Conservation (phyloP, 768 basidiomycete species). For the Boletales sp. region DNA sequence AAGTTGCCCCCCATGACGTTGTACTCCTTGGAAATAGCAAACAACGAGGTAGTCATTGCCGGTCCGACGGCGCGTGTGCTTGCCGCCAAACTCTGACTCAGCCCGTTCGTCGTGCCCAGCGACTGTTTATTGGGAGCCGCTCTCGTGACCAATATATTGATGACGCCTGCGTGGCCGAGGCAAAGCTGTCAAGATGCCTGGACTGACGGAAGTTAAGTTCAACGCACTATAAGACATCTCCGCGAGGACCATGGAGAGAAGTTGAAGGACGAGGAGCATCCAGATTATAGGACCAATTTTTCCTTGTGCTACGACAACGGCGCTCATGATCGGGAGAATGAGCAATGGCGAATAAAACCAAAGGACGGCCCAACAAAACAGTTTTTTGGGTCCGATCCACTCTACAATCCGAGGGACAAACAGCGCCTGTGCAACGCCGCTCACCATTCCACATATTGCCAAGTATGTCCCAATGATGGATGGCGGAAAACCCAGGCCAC, state of each 20-base stretch:
- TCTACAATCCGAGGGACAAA: constrained; percentile 39
- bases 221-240: constrained; percentile 42
- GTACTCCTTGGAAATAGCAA: constrained; percentile 47
- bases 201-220: neutral
- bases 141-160: constrained; percentile 50
- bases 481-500: constrained; percentile 42
- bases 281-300: constrained; percentile 36
- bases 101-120: constrained; percentile 55
- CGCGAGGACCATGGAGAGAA: constrained; percentile 28
- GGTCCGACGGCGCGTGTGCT: constrained; percentile 49
- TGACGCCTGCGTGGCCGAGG: constrained; percentile 33
- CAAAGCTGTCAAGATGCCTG: neutral
- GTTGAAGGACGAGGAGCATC: constrained; percentile 30
- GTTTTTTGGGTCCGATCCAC: constrained; percentile 35
- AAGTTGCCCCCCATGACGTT: constrained; percentile 48
- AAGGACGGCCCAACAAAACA: constrained; percentile 36
- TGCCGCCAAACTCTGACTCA: constrained; percentile 46
- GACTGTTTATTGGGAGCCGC: constrained; percentile 52
- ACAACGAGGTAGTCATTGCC: constrained; percentile 45
- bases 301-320: constrained; percentile 29
- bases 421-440: constrained; percentile 39
- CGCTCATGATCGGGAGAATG: constrained; percentile 42
- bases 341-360: constrained; percentile 35
- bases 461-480: constrained; percentile 38
- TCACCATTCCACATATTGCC: constrained; percentile 34